A percentile compares a stretch with the other conserved stretches of the same genome.
phyloP scores from a whole-genome alignment of 176 grass and related monocot species.

The Phoenix roebelenii region DNA sequence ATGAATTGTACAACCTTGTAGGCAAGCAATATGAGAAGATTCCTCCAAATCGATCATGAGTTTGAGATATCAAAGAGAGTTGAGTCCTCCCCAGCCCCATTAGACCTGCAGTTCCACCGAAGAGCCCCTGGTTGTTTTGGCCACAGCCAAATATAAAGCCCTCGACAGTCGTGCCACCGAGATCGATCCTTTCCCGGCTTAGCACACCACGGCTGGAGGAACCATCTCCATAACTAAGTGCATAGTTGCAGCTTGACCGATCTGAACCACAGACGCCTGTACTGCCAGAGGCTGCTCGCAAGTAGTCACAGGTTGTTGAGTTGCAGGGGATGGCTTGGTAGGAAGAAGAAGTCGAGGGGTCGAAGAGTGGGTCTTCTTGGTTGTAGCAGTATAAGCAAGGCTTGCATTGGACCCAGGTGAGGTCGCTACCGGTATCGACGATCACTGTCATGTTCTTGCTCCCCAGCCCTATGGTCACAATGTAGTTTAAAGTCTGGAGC shows the following conservation, averaged over 20 bases:
- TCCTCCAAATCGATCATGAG: slow-evolving; percentile 37
- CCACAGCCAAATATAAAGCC: slow-evolving; percentile 83
- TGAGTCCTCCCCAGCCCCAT: slow-evolving; percentile 61
- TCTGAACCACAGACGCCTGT: slow-evolving; percentile 37
- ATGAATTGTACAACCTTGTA: slow-evolving; percentile 7
- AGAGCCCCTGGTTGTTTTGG: slow-evolving; percentile 57
- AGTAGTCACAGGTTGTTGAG: slow-evolving; percentile 58
- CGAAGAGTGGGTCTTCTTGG: slow-evolving; percentile 68
- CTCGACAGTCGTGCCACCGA: slow-evolving; percentile 42
- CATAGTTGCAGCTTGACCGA: slow-evolving; percentile 50
- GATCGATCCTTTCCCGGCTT: slow-evolving; percentile 49
- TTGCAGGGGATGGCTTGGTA: slow-evolving; percentile 64
- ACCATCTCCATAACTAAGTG: slow-evolving; percentile 71
- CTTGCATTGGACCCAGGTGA: slow-evolving; percentile 96
- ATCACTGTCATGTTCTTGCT: slow-evolving; percentile 58
- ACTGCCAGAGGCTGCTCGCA: slow-evolving; percentile 57
- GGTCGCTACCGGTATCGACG: slow-evolving; percentile 87
- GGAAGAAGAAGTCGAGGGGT: slow-evolving; percentile 54
- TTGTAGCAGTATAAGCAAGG: slow-evolving; percentile 68
- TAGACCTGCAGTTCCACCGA: slow-evolving; percentile 59
- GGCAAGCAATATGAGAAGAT: slow-evolving; percentile 79
- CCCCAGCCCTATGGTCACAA: slow-evolving; percentile 56
- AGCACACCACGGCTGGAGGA: slow-evolving; percentile 79
- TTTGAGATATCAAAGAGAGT: slow-evolving; percentile 52
- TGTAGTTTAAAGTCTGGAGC: slow-evolving; percentile 87